Conservation (phyloP, 192 early-diverging fungal species). For the Backusella psychrophila region DNA sequence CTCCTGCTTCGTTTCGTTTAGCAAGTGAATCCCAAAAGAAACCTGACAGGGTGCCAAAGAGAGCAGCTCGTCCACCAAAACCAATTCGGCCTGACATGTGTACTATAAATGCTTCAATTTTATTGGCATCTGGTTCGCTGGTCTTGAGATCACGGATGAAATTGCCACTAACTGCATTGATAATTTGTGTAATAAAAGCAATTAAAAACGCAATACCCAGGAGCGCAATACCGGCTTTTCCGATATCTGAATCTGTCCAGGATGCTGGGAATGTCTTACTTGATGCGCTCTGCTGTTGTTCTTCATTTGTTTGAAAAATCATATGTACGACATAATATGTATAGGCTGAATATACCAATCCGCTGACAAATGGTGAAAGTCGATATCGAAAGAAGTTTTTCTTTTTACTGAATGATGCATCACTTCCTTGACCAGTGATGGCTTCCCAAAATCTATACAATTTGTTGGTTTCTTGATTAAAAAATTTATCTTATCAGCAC, state of each 20-base stretch:
- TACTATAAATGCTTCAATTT: constrained; percentile 30
- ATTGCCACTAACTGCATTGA: constrained; percentile 37
- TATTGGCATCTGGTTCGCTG: constrained; percentile 8
- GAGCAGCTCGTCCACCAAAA: constrained; percentile 39
- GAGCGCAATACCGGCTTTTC: constrained; percentile 29
- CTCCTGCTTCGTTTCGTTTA: constrained; percentile 18
- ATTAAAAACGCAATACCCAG: constrained; percentile 44
- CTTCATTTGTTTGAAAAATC: constrained; percentile 28
- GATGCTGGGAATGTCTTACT: constrained; percentile 31
- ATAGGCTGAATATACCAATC: constrained; percentile 46
- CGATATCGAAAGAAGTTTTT: constrained; percentile 49
- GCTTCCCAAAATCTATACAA: constrained; percentile 44
- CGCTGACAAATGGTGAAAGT: constrained; percentile 44
- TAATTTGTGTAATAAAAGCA: constrained; percentile 42
- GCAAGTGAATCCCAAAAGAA: constrained; percentile 34
- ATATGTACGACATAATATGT: constrained; percentile 40
- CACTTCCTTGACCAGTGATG: constrained; percentile 44
- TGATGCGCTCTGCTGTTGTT: constrained; percentile 29
- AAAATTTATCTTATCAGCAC: not conserved
- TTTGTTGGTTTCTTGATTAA: not conserved
- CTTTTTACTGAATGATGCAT: constrained; percentile 34
- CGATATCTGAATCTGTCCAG: constrained; percentile 31
- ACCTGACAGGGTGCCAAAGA: constrained; percentile 41
- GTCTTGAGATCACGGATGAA: constrained; percentile 34
- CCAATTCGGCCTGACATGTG: constrained; percentile 42